Base-by-base conservation (phyloP, 768 basidiomycete genomes). In the Boletus sp. region DNA sequence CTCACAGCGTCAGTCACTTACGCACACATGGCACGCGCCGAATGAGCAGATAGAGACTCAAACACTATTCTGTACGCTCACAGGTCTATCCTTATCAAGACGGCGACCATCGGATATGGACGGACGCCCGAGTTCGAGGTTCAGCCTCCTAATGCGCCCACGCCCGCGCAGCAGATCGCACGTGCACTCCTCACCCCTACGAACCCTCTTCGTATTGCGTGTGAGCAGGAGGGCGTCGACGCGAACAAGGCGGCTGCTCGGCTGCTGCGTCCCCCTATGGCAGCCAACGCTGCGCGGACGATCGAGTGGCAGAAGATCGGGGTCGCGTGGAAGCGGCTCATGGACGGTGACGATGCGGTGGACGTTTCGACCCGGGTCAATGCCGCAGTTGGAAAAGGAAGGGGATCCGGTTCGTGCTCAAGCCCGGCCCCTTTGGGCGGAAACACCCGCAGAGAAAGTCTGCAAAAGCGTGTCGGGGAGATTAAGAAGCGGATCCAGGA, bases 1-100 rank as follows among this genome's bases (percentile, higher is more conserved):
- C 73, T 96, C 9, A 96, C 93, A 30, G 85, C 92, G 92, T 94
- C 68, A 60, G 89, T 81, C 7, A 20, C 32, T 20, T 24, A 28
- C 35, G 3, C 37, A 33, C 39, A 12, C 40, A 15, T 35, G 32
- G 2, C 50, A 36, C 28, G 15, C 36, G 44, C 4, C 17, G 5
- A 20, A 33, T 18, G 7, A n/a, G 32, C 5, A 24, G 9, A 1
- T 15, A 15, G 24, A 30, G 7, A 33, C 47, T 46, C 17, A 52
- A 6, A 24, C 24, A 24, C 24, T 20, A 14, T 17, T 20, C 33
- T 42, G 29, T 42, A n/a, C 11, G 14, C 41, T 7, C 28, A 35
- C 59, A 84, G 83, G 10, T 72, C 78, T 1, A 83, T 86, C 48
- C 71, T 85, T 20, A 80, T 86, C 50, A 72, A 71, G 28, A 75